Percentiles rank a stretch among this genome's conserved stretches.
phyloP scores from a whole-genome alignment of 2,329 filamentous ascomycete genomes.

The Colletotrichum tamarilloi region DNA sequence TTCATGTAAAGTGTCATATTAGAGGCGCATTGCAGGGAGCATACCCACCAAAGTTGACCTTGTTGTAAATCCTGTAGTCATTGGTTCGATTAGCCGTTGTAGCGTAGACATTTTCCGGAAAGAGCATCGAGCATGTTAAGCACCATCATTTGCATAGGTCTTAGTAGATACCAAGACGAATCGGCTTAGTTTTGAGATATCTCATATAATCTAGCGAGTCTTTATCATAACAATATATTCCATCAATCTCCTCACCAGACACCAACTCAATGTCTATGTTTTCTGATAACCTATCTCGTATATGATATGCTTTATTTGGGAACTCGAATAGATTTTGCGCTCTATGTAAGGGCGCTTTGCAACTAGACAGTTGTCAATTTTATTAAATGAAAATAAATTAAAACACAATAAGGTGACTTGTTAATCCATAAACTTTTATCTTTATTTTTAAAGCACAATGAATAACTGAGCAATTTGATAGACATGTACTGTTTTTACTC shows the following conservation, averaged over 20 bases:
- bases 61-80: background rate
- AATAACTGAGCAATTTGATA: no score
- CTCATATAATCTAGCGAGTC: background rate
- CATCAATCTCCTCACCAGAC: no score
- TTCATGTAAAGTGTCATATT: background rate
- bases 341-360: no score
- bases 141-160: background rate
- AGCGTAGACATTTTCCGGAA: background rate
- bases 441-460: no score
- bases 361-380: no score
- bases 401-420: no score
- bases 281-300: no score
- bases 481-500: no score
- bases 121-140: background rate
- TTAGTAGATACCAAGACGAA: background rate
- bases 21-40: background rate
- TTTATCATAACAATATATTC: background rate
- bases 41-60: background rate
- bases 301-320: no score
- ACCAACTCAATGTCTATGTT: background rate
- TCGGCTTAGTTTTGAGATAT: background rate
- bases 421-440: no score
- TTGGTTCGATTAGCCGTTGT: background rate
- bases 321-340: no score
- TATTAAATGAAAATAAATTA: no score